Evolutionary conservation across 129 eudicot genomes (phyloP).

Genomic region (Gnaphalium uliginosum): DNA sequence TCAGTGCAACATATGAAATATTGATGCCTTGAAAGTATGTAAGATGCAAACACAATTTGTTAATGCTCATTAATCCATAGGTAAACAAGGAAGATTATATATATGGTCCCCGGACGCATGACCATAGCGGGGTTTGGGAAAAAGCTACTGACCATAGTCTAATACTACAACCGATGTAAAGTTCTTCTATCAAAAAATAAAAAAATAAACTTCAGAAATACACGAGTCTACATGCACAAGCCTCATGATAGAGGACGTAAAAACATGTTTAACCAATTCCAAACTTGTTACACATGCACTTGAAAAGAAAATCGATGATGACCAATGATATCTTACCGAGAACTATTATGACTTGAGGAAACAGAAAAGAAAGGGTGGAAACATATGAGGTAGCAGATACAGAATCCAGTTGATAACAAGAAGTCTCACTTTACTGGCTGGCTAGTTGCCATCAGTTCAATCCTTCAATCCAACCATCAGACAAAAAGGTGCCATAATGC

Average conservation of each 20-base stretch:
- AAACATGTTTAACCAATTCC: background rate
- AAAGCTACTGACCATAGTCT: background rate
- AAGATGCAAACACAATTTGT: background rate
- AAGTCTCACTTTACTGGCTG: no score
- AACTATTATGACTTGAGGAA: background rate
- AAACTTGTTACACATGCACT: background rate
- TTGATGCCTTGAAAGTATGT: background rate
- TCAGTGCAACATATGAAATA: conserved; percentile 5
- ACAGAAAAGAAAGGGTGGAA: background rate
- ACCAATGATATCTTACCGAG: background rate
- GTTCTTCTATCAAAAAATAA: background rate
- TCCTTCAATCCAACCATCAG: no score
- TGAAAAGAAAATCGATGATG: background rate
- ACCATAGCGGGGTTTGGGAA: background rate
- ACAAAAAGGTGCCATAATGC: background rate
- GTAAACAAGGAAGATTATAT: background rate
- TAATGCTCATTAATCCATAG: background rate
- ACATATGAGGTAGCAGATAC: no score
- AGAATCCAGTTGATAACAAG: no score
- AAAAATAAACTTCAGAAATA: background rate
- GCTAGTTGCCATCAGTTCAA: no score
- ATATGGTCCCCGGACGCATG: background rate
- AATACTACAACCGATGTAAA: background rate
- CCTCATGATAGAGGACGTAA: background rate
- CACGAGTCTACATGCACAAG: background rate